phyloP scores from a whole-genome alignment of 371 early-diverging fungal genomes.

The Rhizopus sp. region DNA sequence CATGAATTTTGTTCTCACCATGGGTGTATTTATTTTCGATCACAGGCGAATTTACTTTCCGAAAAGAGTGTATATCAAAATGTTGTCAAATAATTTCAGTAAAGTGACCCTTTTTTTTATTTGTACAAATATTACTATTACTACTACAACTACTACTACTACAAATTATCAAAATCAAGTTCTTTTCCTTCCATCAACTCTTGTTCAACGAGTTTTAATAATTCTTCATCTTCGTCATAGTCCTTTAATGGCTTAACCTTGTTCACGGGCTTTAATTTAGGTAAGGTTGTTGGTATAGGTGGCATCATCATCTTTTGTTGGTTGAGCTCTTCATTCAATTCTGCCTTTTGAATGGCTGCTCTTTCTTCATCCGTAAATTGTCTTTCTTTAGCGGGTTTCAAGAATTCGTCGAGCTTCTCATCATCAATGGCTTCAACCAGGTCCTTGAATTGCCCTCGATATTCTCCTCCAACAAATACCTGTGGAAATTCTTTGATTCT shows the following conservation, averaged over 20 bases:
- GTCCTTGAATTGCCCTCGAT: slow-evolving; percentile 42
- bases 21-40: no score
- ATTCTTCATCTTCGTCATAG: slow-evolving; percentile 45
- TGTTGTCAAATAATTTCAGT: no score
- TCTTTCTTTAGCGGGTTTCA: slow-evolving; percentile 37
- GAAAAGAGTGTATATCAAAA: no score
- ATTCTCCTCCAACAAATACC: slow-evolving; percentile 47
- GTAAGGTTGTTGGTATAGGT: slow-evolving; percentile 24
- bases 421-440: slow-evolving; percentile 29
- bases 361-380: slow-evolving; percentile 34
- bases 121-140: not conserved
- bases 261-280: slow-evolving; percentile 19
- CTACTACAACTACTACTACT: no score
- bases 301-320: slow-evolving; percentile 13
- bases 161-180: slow-evolving; percentile 30
- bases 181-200: slow-evolving; percentile 38
- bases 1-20: no score
- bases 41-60: no score
- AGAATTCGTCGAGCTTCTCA: slow-evolving; percentile 16
- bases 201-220: slow-evolving; percentile 36
- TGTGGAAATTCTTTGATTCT: slow-evolving; percentile 43
- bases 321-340: slow-evolving; percentile 25
- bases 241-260: slow-evolving; percentile 37
- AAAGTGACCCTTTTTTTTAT: no score
- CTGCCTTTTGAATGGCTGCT: slow-evolving; percentile 35